Evolutionary conservation across 2,329 filamentous ascomycete genomes (phyloP), one percentile per base, ranked within the genome.

Genomic region (Alternaria consortialis): DNA sequence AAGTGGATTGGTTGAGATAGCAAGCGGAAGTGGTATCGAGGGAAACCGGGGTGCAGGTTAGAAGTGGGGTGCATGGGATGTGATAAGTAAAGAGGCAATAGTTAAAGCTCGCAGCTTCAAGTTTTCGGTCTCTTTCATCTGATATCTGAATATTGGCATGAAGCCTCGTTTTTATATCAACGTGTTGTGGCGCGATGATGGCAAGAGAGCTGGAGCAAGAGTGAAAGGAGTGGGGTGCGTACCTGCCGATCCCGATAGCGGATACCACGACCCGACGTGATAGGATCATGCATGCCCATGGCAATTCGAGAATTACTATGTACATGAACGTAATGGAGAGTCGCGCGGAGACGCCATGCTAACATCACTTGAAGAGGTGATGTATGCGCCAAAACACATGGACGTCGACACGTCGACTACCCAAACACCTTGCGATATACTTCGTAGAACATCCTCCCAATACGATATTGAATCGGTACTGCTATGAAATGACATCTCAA

Each of bases 1-100:
- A 23, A 46, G 34, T 17, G 56, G 60, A 65, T 72, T 70, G 68
- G 70, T 63, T 60, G 42, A 63, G 69, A 73, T 70, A 69, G 63
- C 54, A 55, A 53, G 44, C 53, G 53, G 29, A 48, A 48, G 46
- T 17, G 46, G 20, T 3, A 48, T 15, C 17, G 43, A 7, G 40
- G 31, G 39, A 25, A 58, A 46, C 40, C 46, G 29, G 56, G 56
- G 56, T 54, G 53, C 29, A 13, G 34, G 42, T 47, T 47, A n/a
- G 39, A 64, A 55, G 65, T 64, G 60, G 65, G 62, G 64, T 55
- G 37, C 13, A 27, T 32, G 12, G 23, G 32, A 50, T 31, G 37
- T 25, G n/a, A 17, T 25, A 20, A 7, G 20, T 20, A 20, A 20
- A 20, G 20, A 2, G 20, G 20, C 2, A 20, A 20, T 20, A 2